Evolutionary conservation across 1,284 basidiomycete genomes (phyloP), one percentile per base, ranked within the genome.

Genomic region (Sporisorium iseilematis-ciliati): DNA sequence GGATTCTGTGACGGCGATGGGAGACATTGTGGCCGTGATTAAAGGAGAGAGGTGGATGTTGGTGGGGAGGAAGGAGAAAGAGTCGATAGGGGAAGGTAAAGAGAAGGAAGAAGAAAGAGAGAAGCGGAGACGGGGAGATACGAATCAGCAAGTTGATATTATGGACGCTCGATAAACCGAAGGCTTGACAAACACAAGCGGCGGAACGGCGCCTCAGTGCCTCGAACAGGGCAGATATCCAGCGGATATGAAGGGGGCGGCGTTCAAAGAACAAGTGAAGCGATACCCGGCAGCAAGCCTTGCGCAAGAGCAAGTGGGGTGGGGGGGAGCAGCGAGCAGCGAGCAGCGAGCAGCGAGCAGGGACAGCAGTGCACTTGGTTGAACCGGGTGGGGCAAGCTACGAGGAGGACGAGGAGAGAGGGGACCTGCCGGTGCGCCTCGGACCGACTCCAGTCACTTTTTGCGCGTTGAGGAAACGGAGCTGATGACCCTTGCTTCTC

Each of bases 1-100:
- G 6, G 67, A 14, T 38, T 66, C 63, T 54, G 68, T 56, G 26
- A 68, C 52, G 26, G 74, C 74, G 52, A 76, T 52, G 41, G 74
- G 68, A 35, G 68, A 61, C 67, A 76, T 71, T 35, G 45, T 51
- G 29, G 12, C 25, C 18, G 21, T 49, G 21, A 23, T 18, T 10
- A 40, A 18, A 40, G 38, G 40, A 42, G 20, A 23, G 56, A 21
- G 20, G 23, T 16, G 45, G 25, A 42, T 42, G 41, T 20, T 49
- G 23, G 12, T 5, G 33, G 16, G 26, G 18, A 20, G 41, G 42
- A 31, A 23, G 4, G 21, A 21, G 26, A 16, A 45, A 33, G 48
- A 18, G 40, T 25, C 40, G 57, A 51, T n/a, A n/a, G 41, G 2
- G 7, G 43, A 48, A 4, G 50, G 5, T n/a, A 40, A 49, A n/a